These are phyloP conservation scores for Cercospora sp. DNA, from an alignment of 2,329 filamentous ascomycete species.

Conservation along the genomic window DNA sequence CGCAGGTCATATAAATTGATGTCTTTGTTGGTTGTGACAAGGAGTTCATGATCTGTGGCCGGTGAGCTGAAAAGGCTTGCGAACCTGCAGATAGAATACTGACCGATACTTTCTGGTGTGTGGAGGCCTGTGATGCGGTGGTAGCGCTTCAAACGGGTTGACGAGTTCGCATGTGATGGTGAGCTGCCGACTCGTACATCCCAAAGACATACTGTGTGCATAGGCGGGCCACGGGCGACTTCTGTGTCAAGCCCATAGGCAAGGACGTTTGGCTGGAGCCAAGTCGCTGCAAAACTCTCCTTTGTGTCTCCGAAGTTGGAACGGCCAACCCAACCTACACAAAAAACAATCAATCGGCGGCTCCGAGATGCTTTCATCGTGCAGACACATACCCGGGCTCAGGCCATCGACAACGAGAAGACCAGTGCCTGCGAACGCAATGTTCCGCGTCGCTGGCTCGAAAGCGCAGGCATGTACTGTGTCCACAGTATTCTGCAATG, in stretches of 20 bases:
- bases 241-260: slow-evolving; percentile 15
- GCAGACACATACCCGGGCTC: not conserved
- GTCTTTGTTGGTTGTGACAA: slow-evolving; percentile 23
- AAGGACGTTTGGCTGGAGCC: slow-evolving; percentile 16
- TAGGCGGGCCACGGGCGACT: not conserved
- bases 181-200: slow-evolving; percentile 16
- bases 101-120: slow-evolving; percentile 3
- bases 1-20: slow-evolving; percentile 28
- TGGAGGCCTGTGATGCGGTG: slow-evolving; percentile 17
- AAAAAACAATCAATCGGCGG: not conserved
- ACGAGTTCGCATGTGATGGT: not conserved
- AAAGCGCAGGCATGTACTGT: slow-evolving; percentile 18
- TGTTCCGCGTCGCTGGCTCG: not conserved
- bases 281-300: slow-evolving; percentile 18
- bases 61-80: not conserved
- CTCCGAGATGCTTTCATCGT: not conserved
- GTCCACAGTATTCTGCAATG: not conserved
- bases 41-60: slow-evolving; percentile 16
- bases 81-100: not conserved
- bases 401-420: not conserved
- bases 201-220: slow-evolving; percentile 22
- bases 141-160: slow-evolving; percentile 13
- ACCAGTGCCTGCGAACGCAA: slow-evolving; percentile 12
- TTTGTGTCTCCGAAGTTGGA: slow-evolving; percentile 5
- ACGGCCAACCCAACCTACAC: not conserved